A percentile compares a stretch with the other conserved stretches of the same genome.
phyloP scores from a whole-genome alignment of 208 protist genomes.

The Leishmania mexicana region DNA sequence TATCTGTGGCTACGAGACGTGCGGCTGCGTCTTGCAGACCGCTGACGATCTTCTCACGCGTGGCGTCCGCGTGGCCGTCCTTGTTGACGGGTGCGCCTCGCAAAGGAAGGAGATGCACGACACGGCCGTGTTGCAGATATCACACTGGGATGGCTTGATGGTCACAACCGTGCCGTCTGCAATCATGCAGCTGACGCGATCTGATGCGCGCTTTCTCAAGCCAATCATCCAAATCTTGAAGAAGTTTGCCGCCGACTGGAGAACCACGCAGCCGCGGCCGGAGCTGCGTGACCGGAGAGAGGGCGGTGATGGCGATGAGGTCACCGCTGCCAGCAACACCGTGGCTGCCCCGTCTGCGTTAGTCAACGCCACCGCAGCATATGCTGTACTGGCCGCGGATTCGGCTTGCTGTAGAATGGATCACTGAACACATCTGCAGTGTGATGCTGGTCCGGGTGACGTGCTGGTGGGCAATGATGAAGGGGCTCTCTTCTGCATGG shows the following conservation, averaged over 20 bases:
- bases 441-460: not conserved
- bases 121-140: slow-evolving; percentile 39
- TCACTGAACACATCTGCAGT: not conserved
- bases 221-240: slow-evolving; percentile 28
- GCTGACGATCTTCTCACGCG: slow-evolving; percentile 54
- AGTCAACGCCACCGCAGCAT: not conserved
- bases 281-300: not conserved
- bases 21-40: slow-evolving; percentile 74
- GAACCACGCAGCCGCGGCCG: not conserved
- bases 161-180: slow-evolving; percentile 33
- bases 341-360: not conserved
- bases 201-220: slow-evolving; percentile 31
- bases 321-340: not conserved
- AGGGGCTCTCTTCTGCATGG: no score
- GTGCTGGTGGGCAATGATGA: not conserved
- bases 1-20: slow-evolving; percentile 74
- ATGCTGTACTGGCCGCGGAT: not conserved
- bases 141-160: slow-evolving; percentile 43
- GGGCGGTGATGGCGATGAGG: not conserved
- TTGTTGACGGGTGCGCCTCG: slow-evolving; percentile 51
- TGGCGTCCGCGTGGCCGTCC: slow-evolving; percentile 62
- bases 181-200: slow-evolving; percentile 42
- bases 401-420: slow-evolving; percentile 4
- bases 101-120: slow-evolving; percentile 36
- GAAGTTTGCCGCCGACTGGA: slow-evolving; percentile 15